Evolutionary conservation across 176 grass and related monocot genomes (phyloP).

Genomic region (Aegilops longissima): DNA sequence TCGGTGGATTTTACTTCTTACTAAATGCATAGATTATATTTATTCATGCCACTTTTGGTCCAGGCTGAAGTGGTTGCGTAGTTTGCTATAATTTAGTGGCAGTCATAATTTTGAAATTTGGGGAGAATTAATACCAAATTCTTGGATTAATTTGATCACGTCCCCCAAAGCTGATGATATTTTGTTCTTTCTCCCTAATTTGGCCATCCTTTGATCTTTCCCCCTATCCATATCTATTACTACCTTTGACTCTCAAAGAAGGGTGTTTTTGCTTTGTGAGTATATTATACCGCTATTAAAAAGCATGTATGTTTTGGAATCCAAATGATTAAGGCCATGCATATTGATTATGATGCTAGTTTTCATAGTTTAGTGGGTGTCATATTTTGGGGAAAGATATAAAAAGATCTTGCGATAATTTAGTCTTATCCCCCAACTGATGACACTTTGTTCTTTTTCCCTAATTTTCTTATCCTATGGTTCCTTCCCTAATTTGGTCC

Average conservation of each 20-base stretch:
- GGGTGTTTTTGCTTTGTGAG: too few species aligned
- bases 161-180: not conserved
- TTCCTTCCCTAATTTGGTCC: not conserved
- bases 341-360: not conserved
- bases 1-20: not conserved
- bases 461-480: not conserved
- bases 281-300: not conserved
- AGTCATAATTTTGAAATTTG: not conserved
- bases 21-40: not conserved
- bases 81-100: not conserved
- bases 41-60: not conserved
- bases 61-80: not conserved
- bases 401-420: not conserved
- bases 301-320: not conserved
- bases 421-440: not conserved
- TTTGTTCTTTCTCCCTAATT: not conserved
- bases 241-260: too few species aligned
- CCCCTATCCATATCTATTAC: not conserved
- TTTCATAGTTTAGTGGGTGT: not conserved
- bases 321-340: not conserved
- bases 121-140: not conserved
- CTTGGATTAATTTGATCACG: not conserved
- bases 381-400: not conserved
- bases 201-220: not conserved
- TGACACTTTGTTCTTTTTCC: not conserved